Evolutionary conservation across 129 eudicot genomes (phyloP).

Genomic region (Helianthus tuberosus): DNA sequence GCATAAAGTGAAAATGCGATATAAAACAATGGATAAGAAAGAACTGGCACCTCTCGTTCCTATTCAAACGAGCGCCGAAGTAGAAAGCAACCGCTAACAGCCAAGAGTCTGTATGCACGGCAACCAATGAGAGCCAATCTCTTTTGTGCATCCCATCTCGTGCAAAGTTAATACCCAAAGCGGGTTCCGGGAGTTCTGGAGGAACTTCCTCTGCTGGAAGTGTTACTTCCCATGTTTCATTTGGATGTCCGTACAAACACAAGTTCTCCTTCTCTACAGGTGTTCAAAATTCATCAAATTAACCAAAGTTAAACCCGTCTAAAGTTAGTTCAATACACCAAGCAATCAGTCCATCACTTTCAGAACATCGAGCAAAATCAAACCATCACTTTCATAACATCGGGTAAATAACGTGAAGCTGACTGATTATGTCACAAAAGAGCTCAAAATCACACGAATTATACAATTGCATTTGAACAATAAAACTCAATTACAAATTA

Average conservation of each 20-base stretch:
- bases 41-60: constrained; percentile 54
- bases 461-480: too few relatives aligned
- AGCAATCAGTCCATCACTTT: too few relatives aligned
- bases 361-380: too few relatives aligned
- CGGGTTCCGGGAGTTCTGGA: constrained; percentile 77
- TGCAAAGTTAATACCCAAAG: constrained; percentile 70
- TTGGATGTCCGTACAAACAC: constrained; percentile 74
- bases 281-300: background rate
- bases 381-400: too few relatives aligned
- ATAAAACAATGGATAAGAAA: background rate
- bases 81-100: constrained; percentile 65
- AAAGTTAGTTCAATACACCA: too few relatives aligned
- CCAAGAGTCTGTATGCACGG: constrained; percentile 79
- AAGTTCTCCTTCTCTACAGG: constrained; percentile 60
- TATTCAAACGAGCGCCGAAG: constrained; percentile 70
- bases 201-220: constrained; percentile 77
- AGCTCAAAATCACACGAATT: too few relatives aligned
- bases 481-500: background rate
- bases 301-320: background rate
- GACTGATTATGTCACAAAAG: too few relatives aligned
- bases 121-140: constrained; percentile 71
- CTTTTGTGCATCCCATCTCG: constrained; percentile 69
- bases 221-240: constrained; percentile 71
- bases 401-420: too few relatives aligned
- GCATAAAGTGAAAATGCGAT: background rate